Percentiles rank a stretch among this genome's conserved stretches.
Conservation (phyloP, 148 eudicot species). For the Bassia scoparia region DNA sequence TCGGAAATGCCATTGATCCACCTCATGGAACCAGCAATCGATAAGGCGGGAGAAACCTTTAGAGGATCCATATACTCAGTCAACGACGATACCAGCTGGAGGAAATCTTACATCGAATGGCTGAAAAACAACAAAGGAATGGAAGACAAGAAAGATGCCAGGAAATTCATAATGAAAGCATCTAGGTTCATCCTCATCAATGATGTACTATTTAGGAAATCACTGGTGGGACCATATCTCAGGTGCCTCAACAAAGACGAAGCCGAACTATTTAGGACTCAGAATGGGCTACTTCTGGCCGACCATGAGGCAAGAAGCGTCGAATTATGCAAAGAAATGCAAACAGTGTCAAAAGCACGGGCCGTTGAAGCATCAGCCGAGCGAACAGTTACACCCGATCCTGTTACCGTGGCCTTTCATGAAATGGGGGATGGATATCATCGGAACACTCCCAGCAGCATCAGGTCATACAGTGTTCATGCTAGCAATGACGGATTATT, state of each 20-base stretch:
- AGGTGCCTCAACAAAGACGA: too few relatives aligned
- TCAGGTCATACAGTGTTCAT: neutral
- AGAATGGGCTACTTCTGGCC: too few relatives aligned
- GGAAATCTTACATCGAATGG: neutral
- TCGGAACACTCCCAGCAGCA: neutral
- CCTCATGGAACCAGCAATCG: neutral
- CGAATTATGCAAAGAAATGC: too few relatives aligned
- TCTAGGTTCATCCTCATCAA: too few relatives aligned
- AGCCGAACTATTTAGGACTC: too few relatives aligned
- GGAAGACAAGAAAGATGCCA: too few relatives aligned
- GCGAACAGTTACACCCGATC: neutral
- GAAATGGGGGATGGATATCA: slow-evolving; percentile 2
- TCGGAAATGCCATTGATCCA: neutral
- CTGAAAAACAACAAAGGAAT: neutral
- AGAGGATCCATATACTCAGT: neutral
- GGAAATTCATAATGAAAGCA: too few relatives aligned
- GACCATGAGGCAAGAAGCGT: too few relatives aligned
- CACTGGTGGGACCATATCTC: too few relatives aligned
- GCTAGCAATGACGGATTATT: neutral
- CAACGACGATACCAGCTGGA: neutral
- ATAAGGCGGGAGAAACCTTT: neutral
- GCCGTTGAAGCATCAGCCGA: neutral
- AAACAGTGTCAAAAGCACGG: too few relatives aligned
- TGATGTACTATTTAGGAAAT: too few relatives aligned
- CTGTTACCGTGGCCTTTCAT: slow-evolving; percentile 2